phyloP scores from a whole-genome alignment of 768 basidiomycete species.

The Cystobasidium onofrii region DNA sequence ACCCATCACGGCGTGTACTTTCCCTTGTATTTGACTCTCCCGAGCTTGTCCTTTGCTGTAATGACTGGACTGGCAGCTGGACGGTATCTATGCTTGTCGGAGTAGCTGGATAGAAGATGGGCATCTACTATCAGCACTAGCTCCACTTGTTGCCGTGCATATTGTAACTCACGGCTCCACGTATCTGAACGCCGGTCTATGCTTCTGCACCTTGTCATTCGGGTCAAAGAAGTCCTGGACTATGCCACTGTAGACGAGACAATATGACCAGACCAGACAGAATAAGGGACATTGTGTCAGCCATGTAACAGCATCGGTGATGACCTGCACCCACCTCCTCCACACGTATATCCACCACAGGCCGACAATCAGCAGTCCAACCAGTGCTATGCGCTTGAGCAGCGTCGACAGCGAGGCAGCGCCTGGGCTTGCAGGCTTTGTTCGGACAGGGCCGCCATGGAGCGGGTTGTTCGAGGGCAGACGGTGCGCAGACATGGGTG shows the following conservation, averaged over 20 bases:
- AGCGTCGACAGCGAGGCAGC: slow-evolving; percentile 9
- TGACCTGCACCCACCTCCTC: slow-evolving; percentile 11
- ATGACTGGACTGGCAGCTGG: slow-evolving; percentile 37
- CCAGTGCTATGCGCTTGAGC: slow-evolving; percentile 20
- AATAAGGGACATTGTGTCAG: too few relatives aligned
- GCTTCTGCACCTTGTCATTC: slow-evolving; percentile 23
- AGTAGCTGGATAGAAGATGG: slow-evolving; percentile 33
- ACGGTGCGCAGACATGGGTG: slow-evolving; percentile 2
- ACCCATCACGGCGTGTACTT: slow-evolving; percentile 32
- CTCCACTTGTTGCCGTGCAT: background rate
- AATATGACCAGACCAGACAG: too few relatives aligned
- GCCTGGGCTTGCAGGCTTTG: slow-evolving; percentile 19
- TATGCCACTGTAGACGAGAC: slow-evolving; percentile 7
- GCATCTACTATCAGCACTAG: background rate
- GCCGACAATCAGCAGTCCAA: slow-evolving; percentile 1
- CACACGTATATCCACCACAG: slow-evolving; percentile 31
- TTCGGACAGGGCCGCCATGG: background rate
- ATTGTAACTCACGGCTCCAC: slow-evolving; percentile 29
- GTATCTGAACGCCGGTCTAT: slow-evolving; percentile 23
- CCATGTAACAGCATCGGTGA: background rate
- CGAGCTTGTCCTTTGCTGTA: slow-evolving; percentile 28
- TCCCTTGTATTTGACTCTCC: slow-evolving; percentile 31
- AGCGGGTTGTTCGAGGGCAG: slow-evolving; percentile 24
- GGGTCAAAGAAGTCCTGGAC: slow-evolving; percentile 33
- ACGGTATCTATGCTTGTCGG: slow-evolving; percentile 35